Percentiles rank a stretch among this genome's conserved stretches.
Evolutionary conservation across 371 early-diverging fungal species (phyloP).

Genomic region (Cokeromyces recurvatus): DNA sequence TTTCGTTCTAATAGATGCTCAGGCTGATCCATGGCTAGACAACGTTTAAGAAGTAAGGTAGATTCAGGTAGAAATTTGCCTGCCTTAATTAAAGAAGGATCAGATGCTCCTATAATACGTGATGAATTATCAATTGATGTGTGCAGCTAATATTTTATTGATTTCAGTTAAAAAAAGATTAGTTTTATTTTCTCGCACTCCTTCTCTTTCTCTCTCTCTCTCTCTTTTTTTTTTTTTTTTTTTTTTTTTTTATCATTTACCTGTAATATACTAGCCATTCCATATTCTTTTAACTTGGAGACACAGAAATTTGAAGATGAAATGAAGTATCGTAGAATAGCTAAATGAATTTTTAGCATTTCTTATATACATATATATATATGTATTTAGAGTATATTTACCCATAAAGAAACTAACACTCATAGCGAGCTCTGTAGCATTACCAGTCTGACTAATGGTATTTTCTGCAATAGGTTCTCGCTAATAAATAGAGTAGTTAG

Average conservation of each 20-base stretch:
- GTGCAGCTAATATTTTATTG: too few relatives aligned
- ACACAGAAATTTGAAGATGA: background rate
- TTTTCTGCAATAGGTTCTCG: background rate
- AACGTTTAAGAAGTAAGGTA: background rate
- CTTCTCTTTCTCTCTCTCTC: too few relatives aligned
- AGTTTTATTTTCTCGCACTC: too few relatives aligned
- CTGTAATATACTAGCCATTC: background rate
- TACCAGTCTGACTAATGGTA: background rate
- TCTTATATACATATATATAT: too few relatives aligned
- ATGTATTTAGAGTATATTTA: background rate
- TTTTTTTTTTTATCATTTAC: background rate
- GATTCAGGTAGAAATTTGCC: conserved; percentile 3
- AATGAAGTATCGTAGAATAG: too few relatives aligned
- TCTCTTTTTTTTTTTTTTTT: background rate
- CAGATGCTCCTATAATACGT: background rate
- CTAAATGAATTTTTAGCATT: too few relatives aligned
- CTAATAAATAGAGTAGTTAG: background rate
- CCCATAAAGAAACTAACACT: background rate
- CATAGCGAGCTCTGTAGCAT: conserved; percentile 2
- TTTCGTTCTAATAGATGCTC: background rate
- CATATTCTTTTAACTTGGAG: background rate
- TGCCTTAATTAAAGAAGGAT: background rate
- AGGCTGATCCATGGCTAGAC: background rate
- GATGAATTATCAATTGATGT: too few relatives aligned
- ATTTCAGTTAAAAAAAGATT: too few relatives aligned